phyloP scores from a whole-genome alignment of 2,329 filamentous ascomycete species.

The Talaromyces piceae region DNA sequence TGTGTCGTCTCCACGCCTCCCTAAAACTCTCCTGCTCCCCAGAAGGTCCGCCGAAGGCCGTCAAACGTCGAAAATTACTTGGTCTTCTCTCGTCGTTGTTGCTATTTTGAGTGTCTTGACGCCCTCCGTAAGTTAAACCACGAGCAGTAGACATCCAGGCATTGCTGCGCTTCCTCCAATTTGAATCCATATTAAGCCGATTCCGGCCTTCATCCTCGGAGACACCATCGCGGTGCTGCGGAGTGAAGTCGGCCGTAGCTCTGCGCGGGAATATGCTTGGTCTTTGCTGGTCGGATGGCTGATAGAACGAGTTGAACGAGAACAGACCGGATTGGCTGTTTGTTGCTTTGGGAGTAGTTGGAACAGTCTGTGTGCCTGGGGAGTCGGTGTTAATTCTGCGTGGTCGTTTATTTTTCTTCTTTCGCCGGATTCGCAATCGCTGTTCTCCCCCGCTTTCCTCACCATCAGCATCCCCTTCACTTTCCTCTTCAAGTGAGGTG shows the following conservation, averaged over 20 bases:
- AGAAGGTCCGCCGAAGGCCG: conserved; percentile 56
- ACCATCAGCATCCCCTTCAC: conserved; percentile 69
- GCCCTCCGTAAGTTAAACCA: conserved; percentile 41
- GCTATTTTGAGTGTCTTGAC: conserved; percentile 45
- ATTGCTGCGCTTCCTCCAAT: conserved; percentile 51
- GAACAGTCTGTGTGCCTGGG: conserved; percentile 54
- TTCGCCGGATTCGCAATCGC: conserved; percentile 52
- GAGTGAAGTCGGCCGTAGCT: conserved; percentile 54
- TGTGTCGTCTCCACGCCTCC: conserved; percentile 44
- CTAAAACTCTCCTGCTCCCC: conserved; percentile 57
- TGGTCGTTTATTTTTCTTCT: conserved; percentile 55
- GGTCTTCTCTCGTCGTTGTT: conserved; percentile 47
- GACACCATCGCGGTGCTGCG: conserved; percentile 52
- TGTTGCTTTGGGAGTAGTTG: conserved; percentile 55
- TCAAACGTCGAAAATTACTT: conserved; percentile 59
- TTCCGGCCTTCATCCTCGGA: conserved; percentile 71
- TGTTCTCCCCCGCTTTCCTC: conserved; percentile 81
- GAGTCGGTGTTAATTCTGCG: conserved; percentile 37
- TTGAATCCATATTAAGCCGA: conserved; percentile 47
- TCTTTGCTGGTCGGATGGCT: conserved; percentile 30
- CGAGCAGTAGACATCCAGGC: conserved; percentile 47
- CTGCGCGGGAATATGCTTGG: conserved; percentile 52
- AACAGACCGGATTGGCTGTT: conserved; percentile 31
- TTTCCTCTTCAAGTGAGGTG: conserved; percentile 53
- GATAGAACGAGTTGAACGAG: conserved; percentile 40